These are phyloP conservation scores for Neurospora cerealis DNA, from an alignment of 495 filamentous ascomycete species.

Conservation along the genomic window DNA sequence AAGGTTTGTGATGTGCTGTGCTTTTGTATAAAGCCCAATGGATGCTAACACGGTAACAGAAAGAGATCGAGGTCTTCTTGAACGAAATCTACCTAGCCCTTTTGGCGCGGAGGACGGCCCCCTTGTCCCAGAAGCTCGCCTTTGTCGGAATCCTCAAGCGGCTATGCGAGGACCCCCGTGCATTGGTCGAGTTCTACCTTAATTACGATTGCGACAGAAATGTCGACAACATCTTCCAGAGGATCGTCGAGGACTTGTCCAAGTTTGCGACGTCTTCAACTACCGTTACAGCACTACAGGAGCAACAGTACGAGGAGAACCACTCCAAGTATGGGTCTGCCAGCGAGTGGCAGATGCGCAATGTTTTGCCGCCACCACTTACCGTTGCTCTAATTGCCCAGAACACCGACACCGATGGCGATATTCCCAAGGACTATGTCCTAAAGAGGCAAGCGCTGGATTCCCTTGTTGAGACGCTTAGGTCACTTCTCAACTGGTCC, in stretches of 20 bases:
- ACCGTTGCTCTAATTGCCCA: conserved; percentile 63
- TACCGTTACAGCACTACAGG: conserved; percentile 60
- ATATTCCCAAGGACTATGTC: conserved; percentile 74
- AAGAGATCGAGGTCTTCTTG: conserved; percentile 95
- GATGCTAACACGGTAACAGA: conserved; percentile 37
- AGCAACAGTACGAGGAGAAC: conserved; percentile 76
- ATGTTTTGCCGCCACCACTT: conserved; percentile 75
- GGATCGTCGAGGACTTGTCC: conserved; percentile 85
- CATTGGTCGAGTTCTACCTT: conserved; percentile 89
- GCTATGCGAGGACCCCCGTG: conserved; percentile 73
- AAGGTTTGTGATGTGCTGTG: conserved; percentile 48
- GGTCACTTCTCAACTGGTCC: conserved; percentile 89
- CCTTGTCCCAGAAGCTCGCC: conserved; percentile 82
- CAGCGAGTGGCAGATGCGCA: conserved; percentile 72
- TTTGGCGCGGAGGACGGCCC: conserved; percentile 76
- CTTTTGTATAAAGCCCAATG: background rate
- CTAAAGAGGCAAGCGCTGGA: conserved; percentile 84
- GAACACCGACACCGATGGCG: conserved; percentile 48
- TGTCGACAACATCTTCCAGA: conserved; percentile 95
- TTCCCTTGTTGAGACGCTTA: conserved; percentile 75
- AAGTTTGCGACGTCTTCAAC: conserved; percentile 68
- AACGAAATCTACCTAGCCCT: conserved; percentile 97
- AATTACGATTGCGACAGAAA: conserved; percentile 97
- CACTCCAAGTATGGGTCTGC: conserved; percentile 47
- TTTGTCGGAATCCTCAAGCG: conserved; percentile 80